A percentile compares a stretch with the other conserved stretches of the same genome.
These are phyloP conservation scores for Tilletia horrida DNA, from an alignment of 1,284 basidiomycete species.

Conservation along the genomic window DNA sequence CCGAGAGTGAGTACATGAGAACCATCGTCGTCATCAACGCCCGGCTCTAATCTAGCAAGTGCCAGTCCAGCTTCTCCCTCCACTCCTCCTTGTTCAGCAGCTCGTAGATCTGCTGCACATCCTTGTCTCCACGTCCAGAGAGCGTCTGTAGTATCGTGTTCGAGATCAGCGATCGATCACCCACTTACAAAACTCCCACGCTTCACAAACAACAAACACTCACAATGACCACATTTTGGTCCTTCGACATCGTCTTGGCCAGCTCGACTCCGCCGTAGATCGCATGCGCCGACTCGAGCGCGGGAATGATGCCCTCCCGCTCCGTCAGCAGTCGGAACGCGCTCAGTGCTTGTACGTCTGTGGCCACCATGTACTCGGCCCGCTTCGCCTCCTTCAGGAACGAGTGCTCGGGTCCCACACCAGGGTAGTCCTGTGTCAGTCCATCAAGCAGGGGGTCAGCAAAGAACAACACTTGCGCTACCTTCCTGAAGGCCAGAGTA, in stretches of 20 bases:
- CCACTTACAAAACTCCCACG: too few species aligned
- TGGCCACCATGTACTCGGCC: conserved; percentile 88
- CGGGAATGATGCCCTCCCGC: conserved; percentile 94
- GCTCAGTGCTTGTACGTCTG: conserved; percentile 85
- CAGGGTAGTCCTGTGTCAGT: conserved; percentile 57
- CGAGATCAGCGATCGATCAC: too few species aligned
- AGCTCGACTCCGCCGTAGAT: conserved; percentile 84
- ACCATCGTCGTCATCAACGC: too few species aligned
- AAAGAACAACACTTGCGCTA: not conserved
- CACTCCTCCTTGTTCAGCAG: conserved; percentile 46
- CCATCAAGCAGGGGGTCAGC: not conserved
- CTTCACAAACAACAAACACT: not conserved
- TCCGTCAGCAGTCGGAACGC: conserved; percentile 90
- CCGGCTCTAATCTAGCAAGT: conserved; percentile 16
- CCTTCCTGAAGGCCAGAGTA: too few species aligned
- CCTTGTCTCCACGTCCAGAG: conserved; percentile 82
- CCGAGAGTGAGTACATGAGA: too few species aligned
- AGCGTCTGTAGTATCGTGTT: too few species aligned
- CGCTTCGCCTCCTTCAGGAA: conserved; percentile 91
- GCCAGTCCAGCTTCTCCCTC: conserved; percentile 49
- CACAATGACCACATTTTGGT: conserved; percentile 76
- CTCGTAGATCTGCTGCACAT: conserved; percentile 84
- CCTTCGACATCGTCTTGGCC: conserved; percentile 79
- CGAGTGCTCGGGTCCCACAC: conserved; percentile 95
- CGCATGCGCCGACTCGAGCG: conserved; percentile 91